Conservation (phyloP, 164 flowering plant genomes). For the Vitis cinerea region DNA sequence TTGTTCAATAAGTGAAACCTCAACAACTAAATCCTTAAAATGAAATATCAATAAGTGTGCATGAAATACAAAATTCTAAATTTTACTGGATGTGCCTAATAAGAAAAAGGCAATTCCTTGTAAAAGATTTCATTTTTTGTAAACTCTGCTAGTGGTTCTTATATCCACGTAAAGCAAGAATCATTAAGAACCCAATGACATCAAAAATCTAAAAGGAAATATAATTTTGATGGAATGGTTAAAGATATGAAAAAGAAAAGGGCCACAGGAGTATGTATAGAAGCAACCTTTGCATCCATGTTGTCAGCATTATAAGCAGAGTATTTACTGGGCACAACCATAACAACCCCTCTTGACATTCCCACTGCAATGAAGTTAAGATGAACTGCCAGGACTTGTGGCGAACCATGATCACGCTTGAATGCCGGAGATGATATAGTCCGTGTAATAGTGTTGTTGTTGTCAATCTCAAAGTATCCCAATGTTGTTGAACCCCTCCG, state of each 20-base stretch:
- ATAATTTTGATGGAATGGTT: not conserved
- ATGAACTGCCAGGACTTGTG: constrained; percentile 86
- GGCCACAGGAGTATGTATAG: not conserved
- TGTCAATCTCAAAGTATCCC: constrained; percentile 82
- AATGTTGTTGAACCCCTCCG: constrained; percentile 74
- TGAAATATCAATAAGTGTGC: no score
- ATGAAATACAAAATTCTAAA: no score
- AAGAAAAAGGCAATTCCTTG: no score
- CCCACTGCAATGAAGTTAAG: constrained; percentile 83
- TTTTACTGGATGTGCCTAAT: not conserved
- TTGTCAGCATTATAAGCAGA: constrained; percentile 63
- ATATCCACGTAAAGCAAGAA: no score
- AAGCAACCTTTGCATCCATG: constrained; percentile 81
- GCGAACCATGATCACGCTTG: constrained; percentile 79
- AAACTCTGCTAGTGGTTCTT: no score
- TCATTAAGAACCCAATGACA: not conserved
- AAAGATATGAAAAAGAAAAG: not conserved
- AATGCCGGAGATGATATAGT: constrained; percentile 67
- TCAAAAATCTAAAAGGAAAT: not conserved
- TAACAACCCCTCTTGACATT: constrained; percentile 70
- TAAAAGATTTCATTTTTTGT: no score
- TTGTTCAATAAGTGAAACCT: constrained; percentile 3
- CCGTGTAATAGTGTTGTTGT: constrained; percentile 54
- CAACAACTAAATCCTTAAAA: no score
- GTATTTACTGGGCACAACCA: constrained; percentile 78